Percentiles rank a stretch among this genome's conserved stretches.
These are phyloP conservation scores for Leucosporidium creatinivorum DNA, from an alignment of 768 basidiomycete species.

Conservation along the genomic window DNA sequence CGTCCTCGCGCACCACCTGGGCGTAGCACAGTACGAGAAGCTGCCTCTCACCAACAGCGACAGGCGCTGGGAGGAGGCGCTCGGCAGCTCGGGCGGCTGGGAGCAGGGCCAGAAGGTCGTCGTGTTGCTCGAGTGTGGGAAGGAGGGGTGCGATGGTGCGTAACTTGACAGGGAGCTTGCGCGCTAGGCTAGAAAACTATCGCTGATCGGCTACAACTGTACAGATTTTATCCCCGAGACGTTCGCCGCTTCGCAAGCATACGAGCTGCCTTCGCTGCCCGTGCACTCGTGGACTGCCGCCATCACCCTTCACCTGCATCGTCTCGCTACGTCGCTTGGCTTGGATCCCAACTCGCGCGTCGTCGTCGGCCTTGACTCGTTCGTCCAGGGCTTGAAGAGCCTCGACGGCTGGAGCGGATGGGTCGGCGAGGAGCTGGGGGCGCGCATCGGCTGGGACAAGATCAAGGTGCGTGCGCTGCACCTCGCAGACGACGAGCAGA, in stretches of 20 bases:
- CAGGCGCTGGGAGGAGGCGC: conserved; percentile 4
- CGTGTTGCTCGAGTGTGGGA: conserved; percentile 27
- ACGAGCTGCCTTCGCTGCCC: conserved; percentile 16
- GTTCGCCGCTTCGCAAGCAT: neutral
- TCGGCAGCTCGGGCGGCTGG: neutral
- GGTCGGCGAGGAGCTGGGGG: conserved; percentile 26
- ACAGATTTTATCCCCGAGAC: neutral
- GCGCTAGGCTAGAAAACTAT: neutral
- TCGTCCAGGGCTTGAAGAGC: conserved; percentile 24
- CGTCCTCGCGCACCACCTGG: conserved; percentile 28
- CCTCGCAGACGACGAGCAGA: neutral
- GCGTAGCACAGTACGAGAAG: conserved; percentile 17
- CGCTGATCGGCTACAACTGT: neutral
- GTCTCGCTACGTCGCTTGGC: conserved; percentile 15
- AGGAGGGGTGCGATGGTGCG: conserved; percentile 13
- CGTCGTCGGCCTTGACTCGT: conserved; percentile 10
- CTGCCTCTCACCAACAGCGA: conserved; percentile 3
- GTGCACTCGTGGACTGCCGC: conserved; percentile 18
- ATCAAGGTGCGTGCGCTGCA: neutral
- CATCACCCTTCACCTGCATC: conserved; percentile 30
- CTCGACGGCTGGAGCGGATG: conserved; percentile 28
- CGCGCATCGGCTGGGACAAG: conserved; percentile 22
- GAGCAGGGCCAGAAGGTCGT: conserved; percentile 11
- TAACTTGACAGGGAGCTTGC: neutral
- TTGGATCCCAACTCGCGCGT: neutral